A percentile compares a stretch with the other conserved stretches of the same genome.
Evolutionary conservation across 176 grass and related monocot genomes (phyloP).

Genomic region (Musa itinerans): DNA sequence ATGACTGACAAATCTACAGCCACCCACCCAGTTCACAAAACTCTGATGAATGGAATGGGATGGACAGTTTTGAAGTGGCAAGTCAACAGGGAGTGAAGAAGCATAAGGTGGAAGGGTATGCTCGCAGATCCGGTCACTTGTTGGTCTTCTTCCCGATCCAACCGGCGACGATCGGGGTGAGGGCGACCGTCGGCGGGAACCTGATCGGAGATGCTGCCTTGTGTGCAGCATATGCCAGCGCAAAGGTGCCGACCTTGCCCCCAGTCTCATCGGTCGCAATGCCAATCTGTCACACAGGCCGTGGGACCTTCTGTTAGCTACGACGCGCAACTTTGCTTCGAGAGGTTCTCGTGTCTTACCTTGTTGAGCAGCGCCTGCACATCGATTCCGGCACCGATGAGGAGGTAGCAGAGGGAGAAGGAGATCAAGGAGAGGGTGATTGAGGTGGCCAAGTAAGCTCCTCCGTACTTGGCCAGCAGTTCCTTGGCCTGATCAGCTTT

Average conservation of each 20-base stretch:
- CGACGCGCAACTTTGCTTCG: too few species aligned
- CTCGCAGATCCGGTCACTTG: constrained; percentile 15
- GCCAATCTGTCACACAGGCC: constrained; percentile 34
- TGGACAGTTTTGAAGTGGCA: too few species aligned
- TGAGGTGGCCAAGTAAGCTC: constrained; percentile 88
- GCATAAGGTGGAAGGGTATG: not conserved
- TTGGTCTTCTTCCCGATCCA: constrained; percentile 76
- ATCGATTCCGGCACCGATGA: constrained; percentile 82
- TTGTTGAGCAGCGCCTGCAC: constrained; percentile 68
- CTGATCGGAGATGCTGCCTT: constrained; percentile 96
- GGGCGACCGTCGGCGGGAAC: constrained; percentile 91
- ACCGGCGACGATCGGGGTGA: constrained; percentile 77
- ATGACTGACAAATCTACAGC: not conserved
- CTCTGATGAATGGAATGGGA: not conserved
- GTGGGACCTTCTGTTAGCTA: too few species aligned
- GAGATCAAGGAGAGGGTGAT: constrained; percentile 88
- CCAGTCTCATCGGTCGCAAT: constrained; percentile 65
- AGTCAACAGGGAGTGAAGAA: not conserved
- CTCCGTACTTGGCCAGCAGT: constrained; percentile 88
- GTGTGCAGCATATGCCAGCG: constrained; percentile 81
- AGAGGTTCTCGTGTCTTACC: constrained; percentile 24
- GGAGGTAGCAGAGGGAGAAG: constrained; percentile 82
- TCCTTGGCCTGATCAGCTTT: constrained; percentile 83
- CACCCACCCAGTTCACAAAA: not conserved
- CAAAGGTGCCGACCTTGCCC: constrained; percentile 81